These are phyloP conservation scores for Neurospora sp. DNA, from an alignment of 495 filamentous ascomycete species.

Conservation along the genomic window DNA sequence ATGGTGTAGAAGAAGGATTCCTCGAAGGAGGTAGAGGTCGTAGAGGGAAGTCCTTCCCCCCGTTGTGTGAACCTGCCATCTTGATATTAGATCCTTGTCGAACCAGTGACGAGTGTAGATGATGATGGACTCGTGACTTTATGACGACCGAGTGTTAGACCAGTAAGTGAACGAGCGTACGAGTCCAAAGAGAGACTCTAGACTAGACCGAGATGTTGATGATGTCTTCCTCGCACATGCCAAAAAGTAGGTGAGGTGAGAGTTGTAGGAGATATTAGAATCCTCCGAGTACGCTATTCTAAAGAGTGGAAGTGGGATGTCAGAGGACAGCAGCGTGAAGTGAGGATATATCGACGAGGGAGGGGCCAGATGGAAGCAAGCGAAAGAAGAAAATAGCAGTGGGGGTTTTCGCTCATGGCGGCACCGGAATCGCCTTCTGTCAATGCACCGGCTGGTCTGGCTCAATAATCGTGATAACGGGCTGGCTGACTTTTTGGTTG, in stretches of 20 bases:
- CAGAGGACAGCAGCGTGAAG: neutral
- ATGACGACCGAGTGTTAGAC: neutral
- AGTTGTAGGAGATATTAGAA: neutral
- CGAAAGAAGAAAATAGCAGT: neutral
- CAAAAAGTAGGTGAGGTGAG: neutral
- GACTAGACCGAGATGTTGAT: neutral
- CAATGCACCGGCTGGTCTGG: neutral
- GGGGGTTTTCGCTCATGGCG: neutral
- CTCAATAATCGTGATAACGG: neutral
- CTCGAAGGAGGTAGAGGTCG: neutral
- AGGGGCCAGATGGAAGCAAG: neutral
- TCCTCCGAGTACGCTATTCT: neutral
- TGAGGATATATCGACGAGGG: neutral
- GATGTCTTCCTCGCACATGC: neutral
- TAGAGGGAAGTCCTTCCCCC: conserved; percentile 4
- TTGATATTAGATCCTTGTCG: neutral
- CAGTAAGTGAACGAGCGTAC: neutral
- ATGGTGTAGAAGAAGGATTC: neutral
- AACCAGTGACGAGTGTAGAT: neutral
- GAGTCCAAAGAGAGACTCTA: neutral
- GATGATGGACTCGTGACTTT: neutral
- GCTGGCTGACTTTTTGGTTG: neutral
- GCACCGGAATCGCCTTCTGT: neutral
- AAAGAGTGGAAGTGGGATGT: neutral
- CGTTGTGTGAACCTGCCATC: neutral